Evolutionary conservation across 2,329 filamentous ascomycete species (phyloP), one percentile per base, ranked within the genome.

Genomic region (Cadophora gregata): DNA sequence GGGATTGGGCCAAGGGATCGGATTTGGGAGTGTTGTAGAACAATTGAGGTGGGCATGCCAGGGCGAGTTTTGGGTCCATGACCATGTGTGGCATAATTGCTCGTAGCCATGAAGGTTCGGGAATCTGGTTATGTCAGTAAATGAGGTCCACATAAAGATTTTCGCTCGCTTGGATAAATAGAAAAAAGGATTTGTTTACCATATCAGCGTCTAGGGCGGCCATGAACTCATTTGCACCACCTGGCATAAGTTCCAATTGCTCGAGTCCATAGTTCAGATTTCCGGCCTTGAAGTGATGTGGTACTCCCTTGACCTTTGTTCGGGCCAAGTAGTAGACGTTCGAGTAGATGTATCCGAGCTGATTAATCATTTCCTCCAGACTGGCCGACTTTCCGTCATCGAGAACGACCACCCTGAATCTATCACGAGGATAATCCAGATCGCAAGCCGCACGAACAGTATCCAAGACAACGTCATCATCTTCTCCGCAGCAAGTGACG

Each of bases 191-290:
- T 29, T 29, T 62, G 31, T 31, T 33, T 62, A 62, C 59, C 88
- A 90, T 90, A 74, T 90, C 88, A 24, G 87, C 88, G 73, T 90
- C 88, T 38, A 90, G 78, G 47, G 85, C 85, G n/a, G 86, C 87
- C 74, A 89, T 85, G 75, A 81, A 89, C 71, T 85, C 80, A 48
- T 81, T 80, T n/a, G 84, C 80, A 27, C 86, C 86, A 21, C 84
- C 85, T 1, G 84, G 83, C 36, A 88, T 77, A 19, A 24, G 25
- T 25, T 62, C 50, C 9, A 62, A 24, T 45, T 58, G 38, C 12
- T 62, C 50, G 8, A 66, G 51, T n/a, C 59, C 80, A 63, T 82
- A 80, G 19, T 86, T 82, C 24, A 90, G 78, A 73, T 90, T 90
- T 60, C 87, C 87, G 1, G 87, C 86, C 79, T 90, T 90, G 80